Evolutionary conservation across 2,329 filamentous ascomycete species (phyloP).

Genomic region (Cordyceps farinosa): DNA sequence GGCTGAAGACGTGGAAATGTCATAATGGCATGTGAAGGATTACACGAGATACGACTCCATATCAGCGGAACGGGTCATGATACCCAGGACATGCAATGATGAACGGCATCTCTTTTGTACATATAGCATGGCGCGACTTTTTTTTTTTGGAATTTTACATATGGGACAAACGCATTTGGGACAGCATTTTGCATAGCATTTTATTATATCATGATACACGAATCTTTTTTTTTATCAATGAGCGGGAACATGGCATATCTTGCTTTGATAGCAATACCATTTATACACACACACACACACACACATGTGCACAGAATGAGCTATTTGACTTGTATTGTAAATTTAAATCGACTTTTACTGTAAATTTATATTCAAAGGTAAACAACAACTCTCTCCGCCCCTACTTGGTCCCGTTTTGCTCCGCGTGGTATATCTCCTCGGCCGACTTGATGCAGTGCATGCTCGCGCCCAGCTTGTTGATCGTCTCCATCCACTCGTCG

Average conservation of each 20-base stretch:
- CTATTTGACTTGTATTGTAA: background rate
- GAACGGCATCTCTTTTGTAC: background rate
- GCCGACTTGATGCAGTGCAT: conserved; percentile 83
- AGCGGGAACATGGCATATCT: background rate
- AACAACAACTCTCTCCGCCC: no score
- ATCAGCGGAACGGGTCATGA: background rate
- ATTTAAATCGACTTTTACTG: background rate
- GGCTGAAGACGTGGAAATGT: background rate
- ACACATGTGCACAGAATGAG: background rate
- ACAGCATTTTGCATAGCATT: background rate
- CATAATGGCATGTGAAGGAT: background rate
- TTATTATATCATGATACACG: background rate
- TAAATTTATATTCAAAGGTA: background rate
- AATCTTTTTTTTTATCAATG: background rate
- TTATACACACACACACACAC: background rate
- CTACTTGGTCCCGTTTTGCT: conserved; percentile 24
- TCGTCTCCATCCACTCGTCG: conserved; percentile 90
- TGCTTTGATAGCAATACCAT: conserved; percentile 4
- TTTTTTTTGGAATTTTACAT: background rate
- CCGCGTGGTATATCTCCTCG: conserved; percentile 59
- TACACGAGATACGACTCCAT: background rate
- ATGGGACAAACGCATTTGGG: background rate
- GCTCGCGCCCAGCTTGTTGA: conserved; percentile 92
- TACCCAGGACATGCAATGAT: background rate
- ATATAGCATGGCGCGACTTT: background rate